Conservation (phyloP, 257 asterid species). For the Forsythia viridissima region DNA sequence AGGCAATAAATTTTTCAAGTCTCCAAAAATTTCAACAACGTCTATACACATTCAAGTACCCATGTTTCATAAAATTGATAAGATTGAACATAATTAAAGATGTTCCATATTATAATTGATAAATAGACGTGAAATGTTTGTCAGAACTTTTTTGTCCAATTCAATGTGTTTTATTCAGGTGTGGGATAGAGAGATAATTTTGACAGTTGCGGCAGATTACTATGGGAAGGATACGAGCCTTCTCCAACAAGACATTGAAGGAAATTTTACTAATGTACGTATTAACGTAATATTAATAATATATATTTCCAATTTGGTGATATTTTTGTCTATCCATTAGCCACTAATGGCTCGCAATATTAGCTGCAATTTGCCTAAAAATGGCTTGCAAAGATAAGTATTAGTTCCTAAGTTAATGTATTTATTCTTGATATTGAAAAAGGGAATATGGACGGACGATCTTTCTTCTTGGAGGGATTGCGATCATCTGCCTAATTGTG, state of each 20-base stretch:
- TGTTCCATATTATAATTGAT: no score
- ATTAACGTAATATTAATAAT: neutral
- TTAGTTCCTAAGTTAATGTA: neutral
- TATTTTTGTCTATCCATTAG: neutral
- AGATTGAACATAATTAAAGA: neutral
- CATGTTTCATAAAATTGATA: neutral
- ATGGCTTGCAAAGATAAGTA: neutral
- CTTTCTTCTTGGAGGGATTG: conserved; percentile 77
- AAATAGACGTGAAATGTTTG: neutral
- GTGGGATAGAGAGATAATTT: conserved; percentile 96
- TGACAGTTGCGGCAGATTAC: conserved; percentile 82
- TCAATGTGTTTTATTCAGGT: conserved; percentile 20
- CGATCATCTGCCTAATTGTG: conserved; percentile 50
- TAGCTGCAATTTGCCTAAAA: neutral
- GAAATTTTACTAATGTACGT: conserved; percentile 76
- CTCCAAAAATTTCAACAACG: no score
- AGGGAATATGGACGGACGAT: conserved; percentile 88
- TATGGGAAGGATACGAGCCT: conserved; percentile 72
- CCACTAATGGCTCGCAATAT: no score
- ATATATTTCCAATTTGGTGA: no score
- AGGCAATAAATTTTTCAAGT: neutral
- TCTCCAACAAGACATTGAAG: conserved; percentile 57
- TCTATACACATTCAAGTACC: no score
- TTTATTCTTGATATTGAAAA: conserved; percentile 16
- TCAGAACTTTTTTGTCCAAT: neutral